Conservation (phyloP, 1,139 yeast genomes). For the Chernovozyma sophiae-reginae region DNA sequence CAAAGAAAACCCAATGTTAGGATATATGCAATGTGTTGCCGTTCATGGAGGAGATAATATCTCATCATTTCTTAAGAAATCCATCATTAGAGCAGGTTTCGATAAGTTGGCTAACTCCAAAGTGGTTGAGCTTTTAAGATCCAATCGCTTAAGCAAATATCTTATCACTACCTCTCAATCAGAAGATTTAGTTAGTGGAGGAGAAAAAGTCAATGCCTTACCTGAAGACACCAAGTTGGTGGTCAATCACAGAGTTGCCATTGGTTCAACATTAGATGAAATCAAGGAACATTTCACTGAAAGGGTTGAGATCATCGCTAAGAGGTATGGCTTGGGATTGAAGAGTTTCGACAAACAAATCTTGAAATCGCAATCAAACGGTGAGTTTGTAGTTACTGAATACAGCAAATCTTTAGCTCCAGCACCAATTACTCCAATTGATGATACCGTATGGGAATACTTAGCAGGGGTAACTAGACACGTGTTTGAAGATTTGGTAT, state of each 20-base stretch:
- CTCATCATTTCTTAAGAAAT: conserved; percentile 19
- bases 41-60: conserved; percentile 22
- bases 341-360: conserved; percentile 19
- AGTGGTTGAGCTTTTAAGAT: conserved; percentile 17
- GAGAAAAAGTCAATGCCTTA: conserved; percentile 38
- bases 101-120: conserved; percentile 29
- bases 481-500: conserved; percentile 39
- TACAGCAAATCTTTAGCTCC: conserved; percentile 21
- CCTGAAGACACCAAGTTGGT: conserved; percentile 33
- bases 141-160: conserved; percentile 19
- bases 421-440: conserved; percentile 35
- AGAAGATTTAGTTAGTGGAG: conserved; percentile 33
- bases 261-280: conserved; percentile 23
- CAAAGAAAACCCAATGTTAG: conserved; percentile 28
- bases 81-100: conserved; percentile 31
- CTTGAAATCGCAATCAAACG: conserved; percentile 15
- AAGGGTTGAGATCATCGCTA: conserved; percentile 25
- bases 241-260: conserved; percentile 34
- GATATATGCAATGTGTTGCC: conserved; percentile 36
- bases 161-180: conserved; percentile 36
- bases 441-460: conserved; percentile 37
- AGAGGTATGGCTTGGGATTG: conserved; percentile 24
- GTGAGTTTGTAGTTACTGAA: conserved; percentile 20
- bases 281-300: conserved; percentile 20
- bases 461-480: conserved; percentile 43